Conservation (phyloP, 2,329 filamentous ascomycete genomes). For the Calonectria crousiana region DNA sequence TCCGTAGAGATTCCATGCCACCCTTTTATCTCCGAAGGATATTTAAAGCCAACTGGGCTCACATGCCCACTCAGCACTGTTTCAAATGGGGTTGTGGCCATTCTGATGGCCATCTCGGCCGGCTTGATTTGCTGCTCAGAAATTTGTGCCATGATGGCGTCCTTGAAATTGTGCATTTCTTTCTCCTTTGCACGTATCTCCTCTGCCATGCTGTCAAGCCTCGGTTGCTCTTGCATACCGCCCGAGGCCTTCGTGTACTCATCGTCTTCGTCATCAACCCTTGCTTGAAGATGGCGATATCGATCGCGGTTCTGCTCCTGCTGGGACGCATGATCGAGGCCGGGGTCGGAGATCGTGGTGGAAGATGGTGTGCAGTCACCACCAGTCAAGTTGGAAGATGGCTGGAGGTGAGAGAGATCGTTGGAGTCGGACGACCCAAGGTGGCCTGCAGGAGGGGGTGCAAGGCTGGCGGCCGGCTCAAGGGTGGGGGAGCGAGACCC, state of each 20-base stretch:
- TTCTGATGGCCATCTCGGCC: background rate
- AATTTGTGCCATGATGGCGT: background rate
- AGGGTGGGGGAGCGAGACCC: background rate
- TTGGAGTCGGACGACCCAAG: background rate
- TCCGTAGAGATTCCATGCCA: background rate
- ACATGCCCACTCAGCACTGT: rapidly evolving
- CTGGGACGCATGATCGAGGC: background rate
- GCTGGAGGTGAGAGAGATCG: background rate
- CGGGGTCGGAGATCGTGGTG: background rate
- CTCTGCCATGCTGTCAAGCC: background rate
- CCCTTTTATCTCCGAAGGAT: background rate
- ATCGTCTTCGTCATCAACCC: background rate
- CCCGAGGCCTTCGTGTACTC: background rate
- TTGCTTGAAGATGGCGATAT: background rate
- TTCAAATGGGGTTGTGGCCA: background rate
- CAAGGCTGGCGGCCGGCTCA: background rate
- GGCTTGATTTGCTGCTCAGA: background rate
- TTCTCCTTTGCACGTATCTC: background rate
- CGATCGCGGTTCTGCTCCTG: background rate
- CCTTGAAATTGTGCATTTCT: background rate
- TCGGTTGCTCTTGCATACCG: background rate
- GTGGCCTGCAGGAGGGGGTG: too few relatives aligned
- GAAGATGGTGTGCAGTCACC: background rate
- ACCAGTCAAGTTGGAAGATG: background rate
- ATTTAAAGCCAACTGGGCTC: background rate